Conservation (phyloP, 2,329 filamentous ascomycete species). For the Pseudogymnoascus sp. region DNA sequence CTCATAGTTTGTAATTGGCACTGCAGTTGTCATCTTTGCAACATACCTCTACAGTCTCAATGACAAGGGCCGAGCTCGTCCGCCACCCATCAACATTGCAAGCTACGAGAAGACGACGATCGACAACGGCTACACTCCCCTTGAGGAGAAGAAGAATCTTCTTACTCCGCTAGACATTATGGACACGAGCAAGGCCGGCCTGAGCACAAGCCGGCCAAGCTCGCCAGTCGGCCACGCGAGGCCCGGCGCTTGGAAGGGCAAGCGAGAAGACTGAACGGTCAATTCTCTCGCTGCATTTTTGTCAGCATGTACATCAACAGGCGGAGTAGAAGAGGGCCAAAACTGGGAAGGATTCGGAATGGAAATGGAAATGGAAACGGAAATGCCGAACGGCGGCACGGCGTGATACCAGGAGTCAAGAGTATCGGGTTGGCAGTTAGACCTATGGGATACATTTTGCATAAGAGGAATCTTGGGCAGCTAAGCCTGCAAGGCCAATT, state of each 20-base stretch:
- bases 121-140: slow-evolving; percentile 27
- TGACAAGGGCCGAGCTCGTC: slow-evolving; percentile 49
- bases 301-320: background rate
- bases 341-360: background rate
- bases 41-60: slow-evolving; percentile 77
- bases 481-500: background rate
- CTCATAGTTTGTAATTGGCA: slow-evolving; percentile 70
- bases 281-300: background rate
- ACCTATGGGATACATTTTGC: background rate
- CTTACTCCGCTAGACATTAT: slow-evolving; percentile 20
- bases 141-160: slow-evolving; percentile 7
- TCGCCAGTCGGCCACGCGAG: slow-evolving; percentile 39
- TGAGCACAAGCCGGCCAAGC: slow-evolving; percentile 44
- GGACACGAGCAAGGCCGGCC: slow-evolving; percentile 33
- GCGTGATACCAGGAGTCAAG: slow-evolving; percentile 1
- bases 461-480: background rate
- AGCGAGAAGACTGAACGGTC: background rate
- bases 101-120: slow-evolving; percentile 61
- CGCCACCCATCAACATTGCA: slow-evolving; percentile 60
- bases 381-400: background rate
- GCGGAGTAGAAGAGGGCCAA: background rate
- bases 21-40: slow-evolving; percentile 66
- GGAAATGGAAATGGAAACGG: background rate
- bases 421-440: background rate
- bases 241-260: slow-evolving; percentile 20